Conservation (phyloP, 257 asterid genomes). For the Primulina tabacum region DNA sequence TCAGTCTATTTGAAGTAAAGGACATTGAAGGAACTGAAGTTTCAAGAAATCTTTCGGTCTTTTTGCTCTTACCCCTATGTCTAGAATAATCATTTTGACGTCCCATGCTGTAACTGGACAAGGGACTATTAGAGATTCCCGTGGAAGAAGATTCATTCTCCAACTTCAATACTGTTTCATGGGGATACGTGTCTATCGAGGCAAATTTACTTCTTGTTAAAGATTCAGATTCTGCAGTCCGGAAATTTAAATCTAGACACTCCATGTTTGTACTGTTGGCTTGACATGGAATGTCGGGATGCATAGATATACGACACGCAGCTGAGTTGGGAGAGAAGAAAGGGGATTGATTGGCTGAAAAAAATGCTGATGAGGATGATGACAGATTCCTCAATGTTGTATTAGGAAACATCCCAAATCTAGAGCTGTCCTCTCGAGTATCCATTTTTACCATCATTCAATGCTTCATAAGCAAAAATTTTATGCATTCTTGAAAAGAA, state of each 20-base stretch:
- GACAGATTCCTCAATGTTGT: constrained; percentile 78
- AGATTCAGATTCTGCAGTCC: constrained; percentile 36
- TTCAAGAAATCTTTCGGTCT: constrained; percentile 43
- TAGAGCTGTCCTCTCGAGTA: constrained; percentile 56
- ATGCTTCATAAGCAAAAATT: constrained; percentile 33
- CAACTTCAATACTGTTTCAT: constrained; percentile 36
- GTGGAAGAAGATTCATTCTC: constrained; percentile 55
- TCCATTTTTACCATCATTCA: constrained; percentile 51
- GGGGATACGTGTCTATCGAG: constrained; percentile 37
- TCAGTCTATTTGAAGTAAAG: constrained; percentile 53
- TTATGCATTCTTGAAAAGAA: constrained; percentile 36
- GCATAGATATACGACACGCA: constrained; percentile 28
- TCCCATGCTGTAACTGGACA: constrained; percentile 40
- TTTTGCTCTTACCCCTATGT: constrained; percentile 47
- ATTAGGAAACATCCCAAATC: constrained; percentile 47
- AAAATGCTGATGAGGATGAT: constrained; percentile 86
- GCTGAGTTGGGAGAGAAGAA: constrained; percentile 76
- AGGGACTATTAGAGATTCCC: constrained; percentile 43
- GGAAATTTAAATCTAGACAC: constrained; percentile 31
- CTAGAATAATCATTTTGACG: constrained; percentile 37
- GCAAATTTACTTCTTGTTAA: constrained; percentile 32
- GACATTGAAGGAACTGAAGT: constrained; percentile 51
- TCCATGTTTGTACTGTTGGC: constrained; percentile 32
- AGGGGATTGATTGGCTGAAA: constrained; percentile 93
- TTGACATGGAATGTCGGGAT: constrained; percentile 30